Percentiles rank a stretch among this genome's conserved stretches.
phyloP scores from a whole-genome alignment of 345 rosid genomes.

The Iberis pinnata region DNA sequence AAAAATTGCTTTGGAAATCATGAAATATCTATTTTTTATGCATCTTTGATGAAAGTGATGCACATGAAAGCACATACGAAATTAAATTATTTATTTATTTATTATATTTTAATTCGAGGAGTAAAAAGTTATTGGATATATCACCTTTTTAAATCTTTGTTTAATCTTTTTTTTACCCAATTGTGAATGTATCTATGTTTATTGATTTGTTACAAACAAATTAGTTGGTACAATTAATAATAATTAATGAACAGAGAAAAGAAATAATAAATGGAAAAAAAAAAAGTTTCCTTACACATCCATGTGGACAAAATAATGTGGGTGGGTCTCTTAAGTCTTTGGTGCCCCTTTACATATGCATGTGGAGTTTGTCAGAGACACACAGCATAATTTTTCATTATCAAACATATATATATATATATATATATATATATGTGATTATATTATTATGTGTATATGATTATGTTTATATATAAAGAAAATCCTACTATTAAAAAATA shows the following conservation, averaged over 20 bases:
- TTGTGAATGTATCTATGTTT: neutral
- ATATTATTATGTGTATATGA: no score
- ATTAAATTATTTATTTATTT: no score
- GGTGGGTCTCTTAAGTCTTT: constrained; percentile 43
- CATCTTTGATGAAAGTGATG: constrained; percentile 34
- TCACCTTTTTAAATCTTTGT: neutral
- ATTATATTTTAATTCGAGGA: neutral
- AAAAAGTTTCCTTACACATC: constrained; percentile 39
- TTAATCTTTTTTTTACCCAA: no score
- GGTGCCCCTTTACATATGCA: constrained; percentile 48
- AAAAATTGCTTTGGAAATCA: constrained; percentile 36
- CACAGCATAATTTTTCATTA: constrained; percentile 25
- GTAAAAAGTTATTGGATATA: neutral
- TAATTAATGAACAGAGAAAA: constrained; percentile 5
- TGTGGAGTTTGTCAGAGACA: constrained; percentile 70
- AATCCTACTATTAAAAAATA: no score
- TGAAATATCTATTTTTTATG: constrained; percentile 31
- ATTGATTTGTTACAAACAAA: constrained; percentile 11
- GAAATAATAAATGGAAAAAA: constrained; percentile 19
- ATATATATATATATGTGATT: no score
- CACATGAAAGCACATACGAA: constrained; percentile 31
- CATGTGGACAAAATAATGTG: constrained; percentile 70
- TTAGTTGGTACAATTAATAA: neutral
- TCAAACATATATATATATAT: neutral
- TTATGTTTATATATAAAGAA: constrained; percentile 10